A percentile compares a stretch with the other conserved stretches of the same genome.
phyloP scores from a whole-genome alignment of 495 filamentous ascomycete species.

The Bacidia gigantensis region DNA sequence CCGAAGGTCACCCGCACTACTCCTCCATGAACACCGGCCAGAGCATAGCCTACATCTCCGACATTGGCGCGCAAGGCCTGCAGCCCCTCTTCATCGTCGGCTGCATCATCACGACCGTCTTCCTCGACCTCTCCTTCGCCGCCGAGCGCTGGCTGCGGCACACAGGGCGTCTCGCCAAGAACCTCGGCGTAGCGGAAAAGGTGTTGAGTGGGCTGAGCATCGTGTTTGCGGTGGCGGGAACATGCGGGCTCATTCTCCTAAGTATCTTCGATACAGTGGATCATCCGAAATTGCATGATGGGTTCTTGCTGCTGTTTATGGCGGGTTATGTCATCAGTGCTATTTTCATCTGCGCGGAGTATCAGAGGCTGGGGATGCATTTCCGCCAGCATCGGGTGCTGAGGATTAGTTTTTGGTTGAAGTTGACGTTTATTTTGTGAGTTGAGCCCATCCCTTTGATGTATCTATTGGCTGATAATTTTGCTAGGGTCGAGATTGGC shows the following conservation, averaged over 20 bases:
- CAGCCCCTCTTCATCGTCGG: constrained; percentile 85
- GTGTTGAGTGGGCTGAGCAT: constrained; percentile 54
- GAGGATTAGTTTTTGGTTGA: constrained; percentile 65
- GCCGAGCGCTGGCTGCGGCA: constrained; percentile 76
- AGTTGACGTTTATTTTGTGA: constrained; percentile 58
- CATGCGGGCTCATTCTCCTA: constrained; percentile 63
- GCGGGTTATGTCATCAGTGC: constrained; percentile 57
- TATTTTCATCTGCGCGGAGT: constrained; percentile 77
- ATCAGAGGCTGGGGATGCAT: constrained; percentile 65
- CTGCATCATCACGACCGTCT: constrained; percentile 62
- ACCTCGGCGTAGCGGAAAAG: constrained; percentile 55
- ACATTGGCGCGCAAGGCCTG: constrained; percentile 59
- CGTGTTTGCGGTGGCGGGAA: constrained; percentile 61
- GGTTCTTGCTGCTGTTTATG: constrained; percentile 76
- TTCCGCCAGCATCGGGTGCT: constrained; percentile 63
- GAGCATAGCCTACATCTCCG: constrained; percentile 31
- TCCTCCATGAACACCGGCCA: constrained; percentile 2
- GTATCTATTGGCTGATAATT: neutral
- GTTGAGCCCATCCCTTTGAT: neutral
- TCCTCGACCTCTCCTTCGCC: constrained; percentile 69
- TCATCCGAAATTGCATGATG: constrained; percentile 53
- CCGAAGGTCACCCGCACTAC: constrained; percentile 27
- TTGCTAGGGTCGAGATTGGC: constrained; percentile 26
- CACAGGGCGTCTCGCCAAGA: constrained; percentile 54
- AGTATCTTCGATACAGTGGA: constrained; percentile 68